These are phyloP conservation scores for Clonostachys sp. DNA, from an alignment of 2,329 filamentous ascomycete species.

Conservation along the genomic window DNA sequence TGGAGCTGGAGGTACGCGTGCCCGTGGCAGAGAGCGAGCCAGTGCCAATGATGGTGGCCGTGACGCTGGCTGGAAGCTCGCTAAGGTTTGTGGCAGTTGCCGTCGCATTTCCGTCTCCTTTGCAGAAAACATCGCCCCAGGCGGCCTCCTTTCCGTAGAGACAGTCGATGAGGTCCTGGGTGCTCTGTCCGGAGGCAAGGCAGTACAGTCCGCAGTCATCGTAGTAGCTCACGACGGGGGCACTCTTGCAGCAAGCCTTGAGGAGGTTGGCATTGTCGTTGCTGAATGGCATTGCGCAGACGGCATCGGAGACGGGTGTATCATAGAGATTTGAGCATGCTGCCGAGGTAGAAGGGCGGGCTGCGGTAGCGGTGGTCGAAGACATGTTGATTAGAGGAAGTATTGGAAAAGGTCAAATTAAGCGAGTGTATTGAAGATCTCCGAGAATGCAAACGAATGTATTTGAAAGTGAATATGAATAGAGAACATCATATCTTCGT, in stretches of 20 bases:
- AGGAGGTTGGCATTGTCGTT: constrained; percentile 35
- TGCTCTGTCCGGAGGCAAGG: constrained; percentile 22
- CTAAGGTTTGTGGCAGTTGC: constrained; percentile 16
- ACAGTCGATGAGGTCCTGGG: constrained; percentile 24
- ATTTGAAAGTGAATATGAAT: too few species aligned
- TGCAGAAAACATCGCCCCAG: constrained; percentile 36
- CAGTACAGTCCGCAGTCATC: constrained; percentile 46
- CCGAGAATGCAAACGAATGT: too few species aligned
- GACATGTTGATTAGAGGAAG: too few species aligned
- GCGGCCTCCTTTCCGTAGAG: constrained; percentile 29
- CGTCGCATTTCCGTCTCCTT: constrained; percentile 27
- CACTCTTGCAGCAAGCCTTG: constrained; percentile 36
- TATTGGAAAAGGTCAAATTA: too few species aligned
- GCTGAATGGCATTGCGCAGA: constrained; percentile 34
- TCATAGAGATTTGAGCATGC: constrained; percentile 23
- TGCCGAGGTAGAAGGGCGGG: neutral
- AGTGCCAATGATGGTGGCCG: constrained; percentile 19
- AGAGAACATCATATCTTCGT: too few species aligned
- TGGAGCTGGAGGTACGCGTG: too few species aligned
- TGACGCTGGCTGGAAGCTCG: constrained; percentile 15
- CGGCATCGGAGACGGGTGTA: constrained; percentile 35
- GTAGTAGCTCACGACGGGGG: constrained; percentile 37
- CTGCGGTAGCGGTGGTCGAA: too few species aligned
- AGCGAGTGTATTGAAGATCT: too few species aligned
- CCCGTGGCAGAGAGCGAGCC: too few species aligned